Conservation (phyloP, 2,329 filamentous ascomycete genomes). For the Verticillium alfalfae region DNA sequence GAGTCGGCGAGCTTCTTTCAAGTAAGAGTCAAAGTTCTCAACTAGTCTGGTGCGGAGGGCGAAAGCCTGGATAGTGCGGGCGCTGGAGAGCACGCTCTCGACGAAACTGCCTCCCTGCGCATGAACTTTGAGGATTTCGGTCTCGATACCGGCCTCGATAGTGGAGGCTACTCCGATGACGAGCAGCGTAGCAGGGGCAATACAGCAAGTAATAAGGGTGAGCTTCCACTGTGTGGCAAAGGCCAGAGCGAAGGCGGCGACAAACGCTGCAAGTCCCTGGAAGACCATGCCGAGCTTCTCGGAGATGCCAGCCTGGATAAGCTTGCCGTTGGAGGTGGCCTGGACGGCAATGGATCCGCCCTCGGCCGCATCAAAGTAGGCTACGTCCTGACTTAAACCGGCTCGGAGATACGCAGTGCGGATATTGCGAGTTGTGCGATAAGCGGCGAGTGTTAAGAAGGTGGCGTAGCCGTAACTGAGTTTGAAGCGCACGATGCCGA, state of each 20-base stretch:
- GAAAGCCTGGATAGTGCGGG: slow-evolving; percentile 12
- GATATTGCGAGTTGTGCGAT: slow-evolving; percentile 40
- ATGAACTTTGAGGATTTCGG: slow-evolving; percentile 16
- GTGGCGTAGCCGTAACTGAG: neutral
- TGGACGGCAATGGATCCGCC: slow-evolving; percentile 31
- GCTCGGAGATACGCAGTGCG: slow-evolving; percentile 42
- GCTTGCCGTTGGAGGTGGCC: slow-evolving; percentile 32
- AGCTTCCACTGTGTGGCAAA: slow-evolving; percentile 31
- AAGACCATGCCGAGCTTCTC: slow-evolving; percentile 28
- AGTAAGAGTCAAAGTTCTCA: slow-evolving; percentile 6
- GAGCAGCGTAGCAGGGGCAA: slow-evolving; percentile 21
- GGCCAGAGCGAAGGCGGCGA: slow-evolving; percentile 27
- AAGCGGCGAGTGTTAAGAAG: slow-evolving; percentile 33
- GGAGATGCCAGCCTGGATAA: slow-evolving; percentile 26
- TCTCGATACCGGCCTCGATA: slow-evolving; percentile 16
- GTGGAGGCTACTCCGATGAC: slow-evolving; percentile 12
- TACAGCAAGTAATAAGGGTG: slow-evolving; percentile 33
- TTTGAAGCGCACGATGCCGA: neutral
- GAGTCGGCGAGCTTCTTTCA: slow-evolving; percentile 15
- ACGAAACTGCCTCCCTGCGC: slow-evolving; percentile 18
- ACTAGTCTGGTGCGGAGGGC: slow-evolving; percentile 7
- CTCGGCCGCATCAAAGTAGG: slow-evolving; percentile 37
- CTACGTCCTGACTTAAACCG: slow-evolving; percentile 43
- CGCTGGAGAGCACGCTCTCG: slow-evolving; percentile 15
- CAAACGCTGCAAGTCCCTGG: slow-evolving; percentile 24